Percentiles rank a stretch among this genome's conserved stretches.
phyloP scores from a whole-genome alignment of 2,329 filamentous ascomycete genomes.

The Drechslerella stenobrocha region DNA sequence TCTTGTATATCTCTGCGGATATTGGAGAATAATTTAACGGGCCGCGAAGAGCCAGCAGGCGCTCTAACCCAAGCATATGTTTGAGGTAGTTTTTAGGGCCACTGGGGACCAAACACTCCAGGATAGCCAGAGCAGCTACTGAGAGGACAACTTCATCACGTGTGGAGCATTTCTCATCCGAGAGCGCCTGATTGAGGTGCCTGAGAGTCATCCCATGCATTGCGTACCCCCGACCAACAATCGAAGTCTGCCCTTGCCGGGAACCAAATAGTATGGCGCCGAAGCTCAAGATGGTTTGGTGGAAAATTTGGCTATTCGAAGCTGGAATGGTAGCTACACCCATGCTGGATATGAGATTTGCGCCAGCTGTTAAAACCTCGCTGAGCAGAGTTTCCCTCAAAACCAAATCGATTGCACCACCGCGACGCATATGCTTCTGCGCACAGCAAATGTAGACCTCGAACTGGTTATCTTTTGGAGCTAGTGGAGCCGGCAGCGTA shows the following conservation, averaged over 20 bases:
- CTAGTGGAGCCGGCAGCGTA: conserved; percentile 14
- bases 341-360: too few relatives aligned
- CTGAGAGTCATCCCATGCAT: conserved; percentile 52
- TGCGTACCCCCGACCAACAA: conserved; percentile 50
- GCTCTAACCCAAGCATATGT: conserved; percentile 54
- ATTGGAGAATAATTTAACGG: conserved; percentile 43
- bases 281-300: conserved; percentile 52
- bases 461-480: conserved; percentile 47
- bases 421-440: conserved; percentile 50
- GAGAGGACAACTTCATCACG: conserved; percentile 53
- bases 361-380: conserved; percentile 47
- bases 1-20: conserved; percentile 51
- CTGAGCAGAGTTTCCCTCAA: conserved; percentile 48
- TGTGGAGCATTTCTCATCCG: conserved; percentile 49
- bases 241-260: conserved; percentile 49
- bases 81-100: conserved; percentile 52
- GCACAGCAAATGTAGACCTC: conserved; percentile 53
- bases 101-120: conserved; percentile 53
- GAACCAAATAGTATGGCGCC: conserved; percentile 53
- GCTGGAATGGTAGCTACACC: too few relatives aligned
- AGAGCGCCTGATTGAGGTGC: conserved; percentile 52
- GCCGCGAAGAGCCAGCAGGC: conserved; percentile 52
- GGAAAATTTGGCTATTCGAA: conserved; percentile 46
- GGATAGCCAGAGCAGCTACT: conserved; percentile 52
- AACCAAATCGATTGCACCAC: conserved; percentile 52